Evolutionary conservation across 176 grass and related monocot genomes (phyloP).

Genomic region (Pontederia paniculata): DNA sequence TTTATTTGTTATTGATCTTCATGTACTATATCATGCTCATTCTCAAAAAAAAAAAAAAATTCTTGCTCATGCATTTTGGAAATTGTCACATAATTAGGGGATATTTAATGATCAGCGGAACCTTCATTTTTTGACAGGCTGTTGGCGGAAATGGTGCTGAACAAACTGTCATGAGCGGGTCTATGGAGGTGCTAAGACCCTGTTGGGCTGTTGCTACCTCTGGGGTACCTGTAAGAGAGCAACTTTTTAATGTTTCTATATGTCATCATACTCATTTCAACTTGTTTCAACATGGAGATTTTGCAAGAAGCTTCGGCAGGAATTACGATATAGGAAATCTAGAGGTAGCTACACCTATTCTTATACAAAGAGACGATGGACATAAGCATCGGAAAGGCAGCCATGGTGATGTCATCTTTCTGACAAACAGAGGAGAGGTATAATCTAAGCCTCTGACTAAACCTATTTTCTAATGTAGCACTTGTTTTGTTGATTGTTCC

Average conservation of each 20-base stretch:
- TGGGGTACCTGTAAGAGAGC: slow-evolving; percentile 78
- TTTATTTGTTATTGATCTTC: too few relatives aligned
- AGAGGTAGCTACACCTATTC: slow-evolving; percentile 78
- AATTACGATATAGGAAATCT: slow-evolving; percentile 54
- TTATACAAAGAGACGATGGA: slow-evolving; percentile 67
- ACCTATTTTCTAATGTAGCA: not conserved
- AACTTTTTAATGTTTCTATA: slow-evolving; percentile 92
- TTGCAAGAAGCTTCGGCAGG: slow-evolving; percentile 75
- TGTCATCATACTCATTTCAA: slow-evolving; percentile 80
- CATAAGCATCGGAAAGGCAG: slow-evolving; percentile 88
- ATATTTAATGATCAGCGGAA: too few relatives aligned
- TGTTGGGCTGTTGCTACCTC: slow-evolving; percentile 99
- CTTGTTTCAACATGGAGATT: slow-evolving; percentile 81
- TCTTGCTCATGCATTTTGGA: too few relatives aligned
- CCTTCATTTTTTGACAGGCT: slow-evolving; percentile 35
- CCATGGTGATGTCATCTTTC: slow-evolving; percentile 87
- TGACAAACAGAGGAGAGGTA: slow-evolving; percentile 86
- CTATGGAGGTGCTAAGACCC: slow-evolving; percentile 78
- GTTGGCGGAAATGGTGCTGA: slow-evolving; percentile 76
- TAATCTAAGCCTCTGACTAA: slow-evolving; percentile 1
- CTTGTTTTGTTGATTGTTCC: not conserved
- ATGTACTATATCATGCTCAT: too few relatives aligned
- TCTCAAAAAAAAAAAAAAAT: too few relatives aligned
- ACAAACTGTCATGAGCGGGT: slow-evolving; percentile 76
- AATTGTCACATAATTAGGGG: not conserved